Percentiles rank a stretch among this genome's conserved stretches.
phyloP scores from a whole-genome alignment of 371 early-diverging fungal genomes.

The Gilbertella persicaria region DNA sequence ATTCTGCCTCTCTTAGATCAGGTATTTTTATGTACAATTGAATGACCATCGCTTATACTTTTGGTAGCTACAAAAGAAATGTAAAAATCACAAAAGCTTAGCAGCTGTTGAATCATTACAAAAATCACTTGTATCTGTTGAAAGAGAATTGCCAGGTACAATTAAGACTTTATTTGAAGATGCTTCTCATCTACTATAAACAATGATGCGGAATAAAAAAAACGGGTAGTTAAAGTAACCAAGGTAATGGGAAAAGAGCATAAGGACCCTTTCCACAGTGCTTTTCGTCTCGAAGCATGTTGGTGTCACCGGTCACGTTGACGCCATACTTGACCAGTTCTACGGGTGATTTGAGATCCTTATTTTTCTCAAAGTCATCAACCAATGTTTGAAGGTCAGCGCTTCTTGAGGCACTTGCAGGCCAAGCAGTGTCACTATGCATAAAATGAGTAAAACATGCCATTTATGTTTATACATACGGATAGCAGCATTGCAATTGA shows the following conservation, averaged over 20 bases:
- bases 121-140: constrained; percentile 63
- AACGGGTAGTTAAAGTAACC: too few relatives aligned
- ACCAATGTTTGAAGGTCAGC: constrained; percentile 29
- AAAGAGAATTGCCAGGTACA: constrained; percentile 64
- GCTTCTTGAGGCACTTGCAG: constrained; percentile 35
- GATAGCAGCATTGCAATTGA: constrained; percentile 42
- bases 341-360: constrained; percentile 15
- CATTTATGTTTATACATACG: constrained; percentile 20
- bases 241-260: neutral
- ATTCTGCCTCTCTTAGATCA: constrained; percentile 38
- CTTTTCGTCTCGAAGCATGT: constrained; percentile 3
- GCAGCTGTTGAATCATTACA: constrained; percentile 57
- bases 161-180: constrained; percentile 60
- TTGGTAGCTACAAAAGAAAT: constrained; percentile 46
- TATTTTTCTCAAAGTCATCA: constrained; percentile 24
- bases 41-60: neutral
- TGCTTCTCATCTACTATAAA: constrained; percentile 28
- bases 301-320: constrained; percentile 22
- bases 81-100: constrained; percentile 52
- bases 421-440: constrained; percentile 41
- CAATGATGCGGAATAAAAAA: too few relatives aligned
- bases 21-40: constrained; percentile 17
- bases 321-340: constrained; percentile 14
- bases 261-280: constrained; percentile 2
- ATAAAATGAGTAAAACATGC: neutral